These are phyloP conservation scores for Nannizziopsis barbatae DNA, from an alignment of 2,329 filamentous ascomycete species.

Conservation along the genomic window DNA sequence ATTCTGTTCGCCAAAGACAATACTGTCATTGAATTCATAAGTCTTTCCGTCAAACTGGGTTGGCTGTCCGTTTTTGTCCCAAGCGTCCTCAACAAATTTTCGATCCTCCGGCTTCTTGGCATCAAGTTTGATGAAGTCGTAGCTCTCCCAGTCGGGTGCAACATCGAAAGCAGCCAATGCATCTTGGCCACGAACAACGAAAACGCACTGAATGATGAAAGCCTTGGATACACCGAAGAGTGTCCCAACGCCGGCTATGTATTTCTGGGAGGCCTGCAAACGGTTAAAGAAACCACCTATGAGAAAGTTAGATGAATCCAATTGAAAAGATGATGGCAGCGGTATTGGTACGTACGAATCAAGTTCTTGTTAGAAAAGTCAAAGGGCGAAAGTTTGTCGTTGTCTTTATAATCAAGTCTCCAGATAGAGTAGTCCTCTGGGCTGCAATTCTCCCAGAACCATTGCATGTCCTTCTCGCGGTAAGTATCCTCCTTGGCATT, in stretches of 20 bases:
- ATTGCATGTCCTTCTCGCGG: slow-evolving; percentile 71
- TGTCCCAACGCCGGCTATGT: slow-evolving; percentile 80
- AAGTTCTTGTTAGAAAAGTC: slow-evolving; percentile 99
- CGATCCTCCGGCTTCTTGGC: slow-evolving; percentile 71
- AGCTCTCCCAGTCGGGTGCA: slow-evolving; percentile 93
- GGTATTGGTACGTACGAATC: slow-evolving; percentile 49
- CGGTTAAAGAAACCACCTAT: slow-evolving; percentile 84
- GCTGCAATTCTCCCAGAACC: slow-evolving; percentile 96
- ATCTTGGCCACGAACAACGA: slow-evolving; percentile 88
- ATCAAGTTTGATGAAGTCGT: slow-evolving; percentile 94
- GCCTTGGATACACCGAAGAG: slow-evolving; percentile 85
- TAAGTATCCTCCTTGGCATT: slow-evolving; percentile 71
- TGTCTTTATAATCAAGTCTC: slow-evolving; percentile 96
- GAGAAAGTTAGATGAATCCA: neutral
- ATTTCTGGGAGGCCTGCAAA: slow-evolving; percentile 96
- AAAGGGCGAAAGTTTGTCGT: slow-evolving; percentile 78
- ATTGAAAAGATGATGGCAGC: neutral
- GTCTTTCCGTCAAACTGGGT: slow-evolving; percentile 72
- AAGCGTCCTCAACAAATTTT: slow-evolving; percentile 74
- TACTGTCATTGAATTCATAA: slow-evolving; percentile 78
- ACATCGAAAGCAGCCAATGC: slow-evolving; percentile 81
- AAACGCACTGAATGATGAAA: slow-evolving; percentile 85
- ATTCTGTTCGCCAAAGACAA: slow-evolving; percentile 88
- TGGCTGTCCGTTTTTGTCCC: slow-evolving; percentile 88
- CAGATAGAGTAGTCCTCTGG: slow-evolving; percentile 94